Evolutionary conservation across 192 early-diverging fungal genomes (phyloP).

Genomic region (Lunasporangiospora selenospora): DNA sequence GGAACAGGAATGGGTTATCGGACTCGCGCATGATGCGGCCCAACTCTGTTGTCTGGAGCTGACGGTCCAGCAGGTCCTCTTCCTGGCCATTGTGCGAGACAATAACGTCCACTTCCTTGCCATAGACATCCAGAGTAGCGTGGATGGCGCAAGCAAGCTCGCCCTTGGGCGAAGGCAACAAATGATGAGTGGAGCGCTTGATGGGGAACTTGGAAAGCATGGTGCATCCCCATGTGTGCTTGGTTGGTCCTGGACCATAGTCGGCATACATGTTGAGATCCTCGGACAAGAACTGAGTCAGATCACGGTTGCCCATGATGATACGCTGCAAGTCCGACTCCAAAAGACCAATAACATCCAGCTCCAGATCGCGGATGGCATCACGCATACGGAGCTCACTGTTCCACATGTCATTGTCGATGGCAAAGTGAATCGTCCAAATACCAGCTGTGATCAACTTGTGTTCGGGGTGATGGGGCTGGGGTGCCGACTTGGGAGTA

Average conservation of each 20-base stretch:
- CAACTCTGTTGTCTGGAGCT: conserved; percentile 78
- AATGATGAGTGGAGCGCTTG: conserved; percentile 70
- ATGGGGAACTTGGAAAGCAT: conserved; percentile 91
- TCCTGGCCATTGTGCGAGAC: conserved; percentile 86
- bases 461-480: conserved; percentile 66
- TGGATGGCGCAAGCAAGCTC: conserved; percentile 88
- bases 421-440: conserved; percentile 88
- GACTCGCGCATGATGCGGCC: conserved; percentile 80
- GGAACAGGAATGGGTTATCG: conserved; percentile 77
- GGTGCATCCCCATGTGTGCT: conserved; percentile 88
- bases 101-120: conserved; percentile 80
- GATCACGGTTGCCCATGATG: conserved; percentile 88
- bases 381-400: conserved; percentile 75
- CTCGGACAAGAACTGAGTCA: conserved; percentile 79
- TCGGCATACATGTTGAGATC: conserved; percentile 80
- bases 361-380: conserved; percentile 76
- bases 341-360: conserved; percentile 81
- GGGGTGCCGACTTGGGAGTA: conserved; percentile 57
- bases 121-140: conserved; percentile 85
- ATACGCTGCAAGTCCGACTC: conserved; percentile 82
- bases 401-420: conserved; percentile 88
- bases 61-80: conserved; percentile 76
- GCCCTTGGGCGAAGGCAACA: conserved; percentile 81
- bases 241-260: conserved; percentile 84
- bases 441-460: conserved; percentile 78